Percentiles rank a stretch among this genome's conserved stretches.
phyloP scores from a whole-genome alignment of 2,329 filamentous ascomycete species.

The Penicillium sp. region DNA sequence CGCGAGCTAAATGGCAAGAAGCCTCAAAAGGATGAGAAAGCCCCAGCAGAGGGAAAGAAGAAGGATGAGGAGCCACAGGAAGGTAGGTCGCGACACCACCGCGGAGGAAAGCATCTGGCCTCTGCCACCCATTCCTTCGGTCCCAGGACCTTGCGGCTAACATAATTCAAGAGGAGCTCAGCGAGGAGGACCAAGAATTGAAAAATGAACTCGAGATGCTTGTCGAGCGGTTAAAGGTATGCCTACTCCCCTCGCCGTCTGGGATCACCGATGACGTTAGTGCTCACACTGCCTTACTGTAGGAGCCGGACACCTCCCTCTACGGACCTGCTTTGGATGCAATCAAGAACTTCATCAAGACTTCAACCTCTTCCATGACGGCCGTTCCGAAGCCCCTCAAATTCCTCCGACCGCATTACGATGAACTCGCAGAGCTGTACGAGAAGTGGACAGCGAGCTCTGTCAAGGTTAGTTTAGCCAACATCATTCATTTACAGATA shows the following conservation, averaged over 20 bases:
- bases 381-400: constrained; percentile 98
- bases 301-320: constrained; percentile 84
- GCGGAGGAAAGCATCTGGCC: constrained; percentile 11
- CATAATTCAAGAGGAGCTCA: constrained; percentile 76
- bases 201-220: constrained; percentile 98
- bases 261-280: constrained; percentile 28
- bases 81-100: constrained; percentile 45
- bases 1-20: constrained; percentile 61
- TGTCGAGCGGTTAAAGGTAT: constrained; percentile 87
- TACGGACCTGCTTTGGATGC: constrained; percentile 92
- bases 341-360: constrained; percentile 99
- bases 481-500: neutral
- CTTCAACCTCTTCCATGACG: constrained; percentile 98
- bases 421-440: constrained; percentile 81
- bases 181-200: constrained; percentile 95
- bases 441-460: constrained; percentile 83
- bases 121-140: constrained; percentile 2
- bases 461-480: constrained; percentile 66
- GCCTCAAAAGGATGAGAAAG: constrained; percentile 67
- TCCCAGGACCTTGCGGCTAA: constrained; percentile 33
- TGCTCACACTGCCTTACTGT: constrained; percentile 16
- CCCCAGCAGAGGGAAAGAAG: constrained; percentile 66
- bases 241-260: constrained; percentile 16
- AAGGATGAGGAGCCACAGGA: constrained; percentile 70
- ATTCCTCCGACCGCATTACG: constrained; percentile 95